Base-by-base conservation (phyloP, 805 yeast species). In the Ogataea chonburiensis region DNA sequence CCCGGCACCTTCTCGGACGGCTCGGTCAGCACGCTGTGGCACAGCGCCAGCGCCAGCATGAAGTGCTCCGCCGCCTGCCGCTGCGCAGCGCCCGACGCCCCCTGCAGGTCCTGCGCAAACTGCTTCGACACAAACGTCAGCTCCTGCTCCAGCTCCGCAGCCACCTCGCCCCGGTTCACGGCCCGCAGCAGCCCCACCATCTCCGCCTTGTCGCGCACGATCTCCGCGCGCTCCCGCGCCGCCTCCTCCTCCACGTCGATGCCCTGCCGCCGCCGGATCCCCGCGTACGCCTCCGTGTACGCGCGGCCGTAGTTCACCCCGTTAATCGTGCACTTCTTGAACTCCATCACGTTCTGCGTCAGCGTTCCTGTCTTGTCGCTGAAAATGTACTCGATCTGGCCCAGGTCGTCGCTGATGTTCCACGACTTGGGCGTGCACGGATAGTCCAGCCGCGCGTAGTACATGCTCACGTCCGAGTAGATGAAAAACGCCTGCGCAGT, bases 371-470 rank as follows among this genome's bases (percentile, higher is more conserved):
- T 84, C 56, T 84, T 84, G 62, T 84, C 94, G 61, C 87, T 79
- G 58, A 85, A 85, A 31, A 85, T 77, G 55, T 85, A 85, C 56
- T 85, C 95, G 46, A 85, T 80, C 58, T 85, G 94, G 20, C 94
- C 94, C 50, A 85, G 65, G 60, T 85, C 94, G 66, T 85, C 94
- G 3, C 89, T 81, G 28, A 85, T 84, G 53, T 77, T 81, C 94
- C 94, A 85, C 0, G 89, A 72, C 53, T 84, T 83, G 11, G 94
- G 93, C 8, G 83, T 78, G 58, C 94, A 85, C 3, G 93, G 91
- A 50, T 77, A 84, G 57, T 85, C 91, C 42, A 85, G 61, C 36
- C 60, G 68, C 26, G 71, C 76, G 51, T 82, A 79, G 56, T 84
- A 85, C 78, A 85, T 77, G 34, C 72, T 63, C 26, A 78, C 76